Conservation (phyloP, 352 stramenopile genomes). For the Phytophthora fragariae region DNA sequence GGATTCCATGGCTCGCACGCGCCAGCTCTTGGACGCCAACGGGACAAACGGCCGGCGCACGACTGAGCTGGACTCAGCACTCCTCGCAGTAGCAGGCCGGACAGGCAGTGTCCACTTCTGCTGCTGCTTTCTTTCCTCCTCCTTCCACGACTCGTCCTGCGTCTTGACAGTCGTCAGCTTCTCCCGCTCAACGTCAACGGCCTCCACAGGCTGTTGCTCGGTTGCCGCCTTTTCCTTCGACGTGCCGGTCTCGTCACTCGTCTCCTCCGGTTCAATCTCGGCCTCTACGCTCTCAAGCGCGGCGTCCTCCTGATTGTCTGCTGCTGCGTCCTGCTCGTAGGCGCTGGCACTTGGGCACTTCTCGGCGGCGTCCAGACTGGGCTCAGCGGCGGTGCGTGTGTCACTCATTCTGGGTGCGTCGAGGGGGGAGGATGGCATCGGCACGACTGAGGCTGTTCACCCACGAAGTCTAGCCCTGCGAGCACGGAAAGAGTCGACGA, state of each 20-base stretch:
- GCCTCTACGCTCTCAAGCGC: slow-evolving; percentile 16
- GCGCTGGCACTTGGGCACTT: slow-evolving; percentile 20
- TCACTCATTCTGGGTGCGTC: background rate
- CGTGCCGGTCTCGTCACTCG: slow-evolving; percentile 25
- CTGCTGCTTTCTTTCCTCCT: slow-evolving; percentile 11
- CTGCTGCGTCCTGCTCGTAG: slow-evolving; percentile 25
- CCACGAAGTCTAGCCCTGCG: slow-evolving; percentile 25
- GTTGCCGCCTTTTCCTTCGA: slow-evolving; percentile 26
- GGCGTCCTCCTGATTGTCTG: slow-evolving; percentile 12
- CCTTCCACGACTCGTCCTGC: slow-evolving; percentile 34
- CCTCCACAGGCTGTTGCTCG: background rate
- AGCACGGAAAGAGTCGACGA: slow-evolving; percentile 21
- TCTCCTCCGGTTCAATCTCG: slow-evolving; percentile 31
- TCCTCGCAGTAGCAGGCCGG: slow-evolving; percentile 36
- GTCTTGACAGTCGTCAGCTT: slow-evolving; percentile 18
- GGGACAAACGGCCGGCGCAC: slow-evolving; percentile 53
- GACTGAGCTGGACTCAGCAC: slow-evolving; percentile 30
- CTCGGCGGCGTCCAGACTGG: slow-evolving; percentile 18
- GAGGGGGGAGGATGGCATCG: slow-evolving; percentile 19
- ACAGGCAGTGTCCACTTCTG: slow-evolving; percentile 2
- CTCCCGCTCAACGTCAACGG: slow-evolving; percentile 15
- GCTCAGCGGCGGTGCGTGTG: background rate
- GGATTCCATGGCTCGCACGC: slow-evolving; percentile 56
- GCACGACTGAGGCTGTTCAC: slow-evolving; percentile 21
- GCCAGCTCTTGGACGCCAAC: slow-evolving; percentile 57